Evolutionary conservation across 441 rosid species (phyloP).

Genomic region (Gossypium trilobum): DNA sequence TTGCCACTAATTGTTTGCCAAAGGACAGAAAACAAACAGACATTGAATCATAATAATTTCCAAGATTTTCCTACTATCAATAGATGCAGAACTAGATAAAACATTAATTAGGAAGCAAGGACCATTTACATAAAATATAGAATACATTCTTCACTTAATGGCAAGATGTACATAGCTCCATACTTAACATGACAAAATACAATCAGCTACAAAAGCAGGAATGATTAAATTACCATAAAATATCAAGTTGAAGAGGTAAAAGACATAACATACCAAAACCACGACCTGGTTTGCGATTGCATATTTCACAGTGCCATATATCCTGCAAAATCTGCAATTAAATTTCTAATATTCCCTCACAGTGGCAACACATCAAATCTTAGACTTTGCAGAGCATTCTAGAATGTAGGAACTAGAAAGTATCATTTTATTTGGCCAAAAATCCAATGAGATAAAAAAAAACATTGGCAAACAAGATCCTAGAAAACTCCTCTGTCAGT

Average conservation of each 20-base stretch:
- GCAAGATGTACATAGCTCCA: not conserved
- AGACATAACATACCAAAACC: constrained; percentile 34
- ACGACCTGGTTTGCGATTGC: constrained; percentile 39
- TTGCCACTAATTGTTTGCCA: not conserved
- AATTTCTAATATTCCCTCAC: constrained; percentile 9
- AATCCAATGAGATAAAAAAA: not conserved
- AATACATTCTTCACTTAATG: not conserved
- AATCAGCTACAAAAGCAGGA: not conserved
- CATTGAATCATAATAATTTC: not conserved
- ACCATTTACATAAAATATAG: not conserved
- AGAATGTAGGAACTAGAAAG: not conserved
- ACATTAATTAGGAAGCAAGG: not conserved
- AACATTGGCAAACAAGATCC: not conserved
- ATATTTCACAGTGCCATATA: constrained; percentile 40
- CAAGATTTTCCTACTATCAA: not conserved
- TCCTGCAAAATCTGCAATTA: constrained; percentile 27
- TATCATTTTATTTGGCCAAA: not conserved
- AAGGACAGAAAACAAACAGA: not conserved
- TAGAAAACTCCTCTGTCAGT: not conserved
- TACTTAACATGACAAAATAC: not conserved
- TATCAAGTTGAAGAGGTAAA: not conserved
- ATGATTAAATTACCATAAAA: not conserved
- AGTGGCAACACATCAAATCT: not conserved
- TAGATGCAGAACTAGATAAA: not conserved
- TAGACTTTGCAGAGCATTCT: not conserved